A percentile compares a stretch with the other conserved stretches of the same genome.
These are phyloP conservation scores for Venturia aucupariae DNA, from an alignment of 2,329 filamentous ascomycete species.

Conservation along the genomic window DNA sequence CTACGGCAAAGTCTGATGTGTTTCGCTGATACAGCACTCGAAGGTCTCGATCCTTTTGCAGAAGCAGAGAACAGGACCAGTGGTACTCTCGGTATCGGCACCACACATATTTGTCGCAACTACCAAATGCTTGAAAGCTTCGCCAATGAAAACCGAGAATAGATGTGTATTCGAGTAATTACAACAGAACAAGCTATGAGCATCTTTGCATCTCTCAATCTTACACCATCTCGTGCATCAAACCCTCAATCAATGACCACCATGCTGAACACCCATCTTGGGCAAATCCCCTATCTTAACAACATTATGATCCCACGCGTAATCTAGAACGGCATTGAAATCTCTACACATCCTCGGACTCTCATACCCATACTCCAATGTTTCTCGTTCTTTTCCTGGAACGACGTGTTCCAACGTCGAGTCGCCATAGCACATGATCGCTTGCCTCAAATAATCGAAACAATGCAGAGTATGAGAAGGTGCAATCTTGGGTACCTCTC, in stretches of 20 bases:
- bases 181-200: too few relatives aligned
- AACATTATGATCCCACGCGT: background rate
- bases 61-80: background rate
- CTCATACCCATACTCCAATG: background rate
- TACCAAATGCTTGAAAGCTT: background rate
- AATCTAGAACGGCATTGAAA: background rate
- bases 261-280: background rate
- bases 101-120: background rate
- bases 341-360: background rate
- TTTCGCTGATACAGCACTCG: slow-evolving; percentile 15
- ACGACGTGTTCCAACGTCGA: background rate
- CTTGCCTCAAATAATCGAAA: background rate
- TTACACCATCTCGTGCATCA: background rate
- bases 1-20: slow-evolving; percentile 17
- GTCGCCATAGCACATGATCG: background rate
- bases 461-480: background rate
- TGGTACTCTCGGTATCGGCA: background rate
- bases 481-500: background rate
- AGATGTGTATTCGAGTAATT: background rate
- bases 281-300: background rate
- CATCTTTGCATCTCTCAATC: too few relatives aligned
- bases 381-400: background rate
- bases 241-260: background rate
- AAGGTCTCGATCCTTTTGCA: background rate
- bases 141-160: background rate